A percentile compares a stretch with the other conserved stretches of the same genome.
Evolutionary conservation across 2,329 filamentous ascomycete species (phyloP).

Genomic region (Ilyonectria sp.): DNA sequence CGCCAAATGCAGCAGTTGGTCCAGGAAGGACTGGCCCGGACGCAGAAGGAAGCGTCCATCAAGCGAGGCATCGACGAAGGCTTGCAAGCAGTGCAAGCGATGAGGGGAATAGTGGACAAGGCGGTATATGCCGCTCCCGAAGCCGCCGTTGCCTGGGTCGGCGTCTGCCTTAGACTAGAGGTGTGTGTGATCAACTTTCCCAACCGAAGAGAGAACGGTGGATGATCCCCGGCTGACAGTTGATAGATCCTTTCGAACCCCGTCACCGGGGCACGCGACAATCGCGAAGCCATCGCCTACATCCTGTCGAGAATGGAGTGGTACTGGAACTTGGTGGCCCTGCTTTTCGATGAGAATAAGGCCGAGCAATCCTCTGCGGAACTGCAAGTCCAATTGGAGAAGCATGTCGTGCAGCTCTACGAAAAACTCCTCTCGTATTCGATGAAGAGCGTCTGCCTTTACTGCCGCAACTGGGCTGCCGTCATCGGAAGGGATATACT

Average conservation of each 20-base stretch:
- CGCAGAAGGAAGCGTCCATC: no score
- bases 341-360: slow-evolving; percentile 46
- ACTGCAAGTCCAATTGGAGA: slow-evolving; percentile 46
- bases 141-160: no score
- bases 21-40: no score
- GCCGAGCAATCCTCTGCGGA: slow-evolving; percentile 27
- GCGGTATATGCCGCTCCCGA: no score
- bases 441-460: slow-evolving; percentile 58
- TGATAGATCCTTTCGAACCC: slow-evolving; percentile 52
- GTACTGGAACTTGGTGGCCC: slow-evolving; percentile 53
- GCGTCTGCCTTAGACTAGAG: no score
- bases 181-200: no score
- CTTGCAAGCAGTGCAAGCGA: no score
- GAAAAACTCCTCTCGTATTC: slow-evolving; percentile 56
- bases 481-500: slow-evolving; percentile 50
- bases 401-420: slow-evolving; percentile 56
- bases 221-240: not conserved
- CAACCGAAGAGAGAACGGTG: no score
- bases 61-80: no score
- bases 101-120: no score
- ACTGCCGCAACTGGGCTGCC: slow-evolving; percentile 49
- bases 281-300: slow-evolving; percentile 51
- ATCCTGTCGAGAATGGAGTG: slow-evolving; percentile 43
- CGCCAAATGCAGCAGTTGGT: no score
- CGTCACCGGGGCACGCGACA: slow-evolving; percentile 39